Conservation (phyloP, 225 moss, liverwort and hornwort genomes). For the Polytrichum commune region DNA sequence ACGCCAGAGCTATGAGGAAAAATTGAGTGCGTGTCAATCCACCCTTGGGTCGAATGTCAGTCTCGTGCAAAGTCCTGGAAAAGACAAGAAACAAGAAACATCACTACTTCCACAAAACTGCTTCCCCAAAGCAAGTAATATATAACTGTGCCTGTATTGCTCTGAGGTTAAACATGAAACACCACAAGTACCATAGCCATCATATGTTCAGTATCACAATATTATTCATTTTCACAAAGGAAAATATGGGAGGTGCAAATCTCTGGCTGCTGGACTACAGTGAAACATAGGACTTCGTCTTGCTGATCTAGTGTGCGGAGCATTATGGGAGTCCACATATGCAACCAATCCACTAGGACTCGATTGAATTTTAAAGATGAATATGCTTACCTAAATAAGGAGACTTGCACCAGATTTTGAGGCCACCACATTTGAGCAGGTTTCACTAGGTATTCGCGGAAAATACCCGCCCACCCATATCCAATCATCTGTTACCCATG, state of each 20-base stretch:
- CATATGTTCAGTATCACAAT: too few species aligned
- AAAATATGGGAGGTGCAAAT: too few species aligned
- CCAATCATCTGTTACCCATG: slow-evolving; percentile 51
- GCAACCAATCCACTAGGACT: too few species aligned
- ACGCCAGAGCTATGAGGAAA: slow-evolving; percentile 43
- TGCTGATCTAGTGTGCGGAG: too few species aligned
- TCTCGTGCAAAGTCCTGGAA: slow-evolving; percentile 56
- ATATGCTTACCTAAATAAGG: slow-evolving; percentile 41
- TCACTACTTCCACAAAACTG: not conserved
- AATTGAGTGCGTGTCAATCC: slow-evolving; percentile 59
- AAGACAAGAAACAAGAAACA: slow-evolving; percentile 5
- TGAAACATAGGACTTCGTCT: not conserved
- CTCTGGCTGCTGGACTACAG: not conserved
- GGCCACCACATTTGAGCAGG: slow-evolving; percentile 82
- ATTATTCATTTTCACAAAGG: too few species aligned
- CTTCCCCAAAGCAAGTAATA: too few species aligned
- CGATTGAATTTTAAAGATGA: too few species aligned
- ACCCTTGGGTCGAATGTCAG: slow-evolving; percentile 39
- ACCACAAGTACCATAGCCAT: too few species aligned
- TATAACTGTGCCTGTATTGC: too few species aligned
- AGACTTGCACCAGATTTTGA: slow-evolving; percentile 63
- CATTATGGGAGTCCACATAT: not conserved
- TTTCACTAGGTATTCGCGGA: slow-evolving; percentile 60
- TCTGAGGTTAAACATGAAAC: too few species aligned
- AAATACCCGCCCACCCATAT: slow-evolving; percentile 69